phyloP scores from a whole-genome alignment of 2,329 filamentous ascomycete genomes.

The Plenodomus tracheiphilus region DNA sequence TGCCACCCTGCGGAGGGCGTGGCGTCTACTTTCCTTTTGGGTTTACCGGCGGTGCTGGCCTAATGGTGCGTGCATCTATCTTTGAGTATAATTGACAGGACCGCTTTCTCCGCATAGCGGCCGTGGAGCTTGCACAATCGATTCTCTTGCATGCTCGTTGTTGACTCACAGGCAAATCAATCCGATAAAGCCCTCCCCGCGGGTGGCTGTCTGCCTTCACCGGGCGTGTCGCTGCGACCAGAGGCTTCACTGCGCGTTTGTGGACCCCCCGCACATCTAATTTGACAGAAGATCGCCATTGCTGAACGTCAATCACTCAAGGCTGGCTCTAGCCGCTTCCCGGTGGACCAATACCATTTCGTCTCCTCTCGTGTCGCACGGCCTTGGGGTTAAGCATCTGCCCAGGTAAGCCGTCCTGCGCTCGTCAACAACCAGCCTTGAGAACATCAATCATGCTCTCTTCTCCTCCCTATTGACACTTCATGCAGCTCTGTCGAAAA shows the following conservation, averaged over 20 bases:
- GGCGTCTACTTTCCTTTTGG: conserved; percentile 31
- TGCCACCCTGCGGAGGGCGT: conserved; percentile 24
- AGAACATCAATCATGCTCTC: not conserved
- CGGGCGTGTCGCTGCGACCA: not conserved
- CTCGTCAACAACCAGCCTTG: not conserved
- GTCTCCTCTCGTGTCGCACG: not conserved
- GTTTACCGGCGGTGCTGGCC: conserved; percentile 25
- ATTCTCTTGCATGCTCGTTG: conserved; percentile 15
- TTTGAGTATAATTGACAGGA: conserved; percentile 29
- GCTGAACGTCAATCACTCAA: conserved; percentile 29
- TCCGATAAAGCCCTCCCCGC: not conserved
- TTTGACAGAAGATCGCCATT: conserved; percentile 32
- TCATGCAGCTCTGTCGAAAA: conserved; percentile 1
- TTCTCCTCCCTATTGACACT: not conserved
- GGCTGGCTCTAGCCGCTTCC: conserved; percentile 26
- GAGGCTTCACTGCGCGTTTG: conserved; percentile 9
- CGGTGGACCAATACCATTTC: conserved; percentile 25
- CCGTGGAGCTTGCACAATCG: conserved; percentile 20
- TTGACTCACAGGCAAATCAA: conserved; percentile 10
- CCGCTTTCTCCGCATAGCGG: conserved; percentile 35
- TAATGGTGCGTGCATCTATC: conserved; percentile 41
- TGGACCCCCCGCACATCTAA: conserved; percentile 16
- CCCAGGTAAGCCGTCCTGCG: not conserved
- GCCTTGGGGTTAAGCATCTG: not conserved
- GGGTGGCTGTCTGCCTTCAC: not conserved